A percentile compares a stretch with the other conserved stretches of the same genome.
Evolutionary conservation across 2,329 filamentous ascomycete genomes (phyloP).

Genomic region (Teratosphaeria pseudoeucalypti): DNA sequence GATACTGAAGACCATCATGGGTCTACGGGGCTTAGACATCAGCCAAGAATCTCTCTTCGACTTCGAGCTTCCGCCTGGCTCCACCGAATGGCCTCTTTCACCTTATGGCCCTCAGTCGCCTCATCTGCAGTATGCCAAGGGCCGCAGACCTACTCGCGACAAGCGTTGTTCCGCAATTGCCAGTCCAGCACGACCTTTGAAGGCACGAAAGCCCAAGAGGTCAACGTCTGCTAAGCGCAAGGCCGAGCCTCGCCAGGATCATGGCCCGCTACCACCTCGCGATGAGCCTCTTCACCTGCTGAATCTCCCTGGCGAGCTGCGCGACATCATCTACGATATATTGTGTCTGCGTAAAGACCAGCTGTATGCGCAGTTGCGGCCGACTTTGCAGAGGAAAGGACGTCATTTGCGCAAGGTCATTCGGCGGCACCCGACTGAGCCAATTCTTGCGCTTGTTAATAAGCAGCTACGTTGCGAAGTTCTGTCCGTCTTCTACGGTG

Average conservation of each 20-base stretch:
- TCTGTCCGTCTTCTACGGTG: conserved; percentile 6
- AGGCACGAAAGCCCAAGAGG: conserved; percentile 1
- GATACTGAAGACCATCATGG: conserved; percentile 5
- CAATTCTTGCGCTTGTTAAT: neutral
- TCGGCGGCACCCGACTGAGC: conserved; percentile 3
- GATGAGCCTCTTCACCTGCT: conserved; percentile 1
- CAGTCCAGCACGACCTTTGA: neutral
- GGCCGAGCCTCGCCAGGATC: neutral
- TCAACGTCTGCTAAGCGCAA: neutral
- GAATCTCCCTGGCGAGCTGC: conserved; percentile 6
- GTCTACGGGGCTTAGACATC: conserved; percentile 4
- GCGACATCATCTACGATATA: conserved; percentile 7
- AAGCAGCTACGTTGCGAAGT: conserved; percentile 4
- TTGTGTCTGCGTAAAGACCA: neutral
- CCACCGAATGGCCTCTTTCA: conserved; percentile 2
- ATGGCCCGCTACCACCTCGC: conserved; percentile 1
- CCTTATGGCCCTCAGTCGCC: conserved; percentile 6
- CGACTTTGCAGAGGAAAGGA: neutral
- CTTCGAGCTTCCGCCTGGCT: conserved; percentile 2
- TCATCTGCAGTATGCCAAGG: conserved; percentile 2
- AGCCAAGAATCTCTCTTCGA: conserved; percentile 3
- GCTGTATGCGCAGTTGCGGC: conserved; percentile 1
- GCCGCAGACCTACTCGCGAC: neutral
- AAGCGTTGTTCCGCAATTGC: neutral
- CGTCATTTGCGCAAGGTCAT: neutral